Evolutionary conservation across 768 basidiomycete genomes (phyloP).

Genomic region (Panaeolus papilionaceus): DNA sequence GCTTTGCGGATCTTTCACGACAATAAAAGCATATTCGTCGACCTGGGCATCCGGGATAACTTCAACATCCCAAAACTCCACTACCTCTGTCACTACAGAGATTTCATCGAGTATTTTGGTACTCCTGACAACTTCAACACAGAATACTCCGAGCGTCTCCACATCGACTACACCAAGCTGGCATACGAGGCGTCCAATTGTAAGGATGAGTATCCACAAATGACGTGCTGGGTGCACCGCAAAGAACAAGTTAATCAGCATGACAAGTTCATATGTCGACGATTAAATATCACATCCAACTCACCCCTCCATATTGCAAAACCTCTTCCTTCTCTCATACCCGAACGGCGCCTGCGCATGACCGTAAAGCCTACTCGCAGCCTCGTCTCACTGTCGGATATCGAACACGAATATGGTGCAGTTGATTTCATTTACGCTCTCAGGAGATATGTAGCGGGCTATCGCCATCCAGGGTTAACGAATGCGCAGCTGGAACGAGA

Average conservation of each 20-base stretch:
- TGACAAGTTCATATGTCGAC: slow-evolving; percentile 35
- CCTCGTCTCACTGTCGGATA: neutral
- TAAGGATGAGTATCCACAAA: slow-evolving; percentile 31
- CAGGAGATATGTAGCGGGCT: neutral
- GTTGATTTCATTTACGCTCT: neutral
- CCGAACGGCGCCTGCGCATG: slow-evolving; percentile 2
- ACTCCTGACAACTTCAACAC: slow-evolving; percentile 32
- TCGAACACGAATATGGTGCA: neutral
- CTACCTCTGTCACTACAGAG: slow-evolving; percentile 29
- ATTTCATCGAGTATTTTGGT: slow-evolving; percentile 28
- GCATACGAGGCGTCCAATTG: slow-evolving; percentile 24
- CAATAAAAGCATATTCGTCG: slow-evolving; percentile 36
- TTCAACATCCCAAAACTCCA: slow-evolving; percentile 43
- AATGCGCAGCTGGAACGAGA: neutral
- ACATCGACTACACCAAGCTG: slow-evolving; percentile 28
- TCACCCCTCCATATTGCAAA: neutral
- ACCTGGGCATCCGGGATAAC: slow-evolving; percentile 24
- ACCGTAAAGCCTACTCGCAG: neutral
- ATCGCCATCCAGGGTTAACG: neutral
- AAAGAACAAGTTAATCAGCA: slow-evolving; percentile 40
- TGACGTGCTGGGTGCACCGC: slow-evolving; percentile 36
- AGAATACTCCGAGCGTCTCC: slow-evolving; percentile 36
- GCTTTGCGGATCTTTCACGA: slow-evolving; percentile 35
- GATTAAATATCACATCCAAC: slow-evolving; percentile 1
- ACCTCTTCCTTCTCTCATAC: slow-evolving; percentile 15